Percentiles rank a stretch among this genome's conserved stretches.
phyloP scores from a whole-genome alignment of 2,329 filamentous ascomycete genomes.

The Aspergillus bombycis region DNA sequence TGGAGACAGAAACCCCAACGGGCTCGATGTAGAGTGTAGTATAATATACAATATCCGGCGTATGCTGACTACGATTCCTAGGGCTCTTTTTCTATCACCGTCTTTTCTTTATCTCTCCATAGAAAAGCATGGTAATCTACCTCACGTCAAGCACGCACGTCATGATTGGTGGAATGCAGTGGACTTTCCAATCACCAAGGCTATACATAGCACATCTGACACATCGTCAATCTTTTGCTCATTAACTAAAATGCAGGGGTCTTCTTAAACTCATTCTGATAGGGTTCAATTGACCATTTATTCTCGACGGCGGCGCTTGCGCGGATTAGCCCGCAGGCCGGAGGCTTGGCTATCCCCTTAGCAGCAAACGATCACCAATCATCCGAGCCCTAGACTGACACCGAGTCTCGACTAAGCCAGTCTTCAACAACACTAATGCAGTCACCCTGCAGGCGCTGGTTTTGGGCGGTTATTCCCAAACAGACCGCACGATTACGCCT shows the following conservation, averaged over 20 bases:
- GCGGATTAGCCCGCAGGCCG: background rate
- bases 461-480: background rate
- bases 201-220: background rate
- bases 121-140: background rate
- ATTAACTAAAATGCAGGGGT: background rate
- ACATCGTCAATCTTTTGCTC: background rate
- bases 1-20: conserved; percentile 3
- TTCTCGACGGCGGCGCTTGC: background rate
- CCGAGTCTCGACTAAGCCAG: background rate
- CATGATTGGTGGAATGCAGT: background rate
- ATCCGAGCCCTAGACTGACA: background rate
- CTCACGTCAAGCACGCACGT: too few relatives aligned
- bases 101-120: background rate
- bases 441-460: background rate
- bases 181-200: background rate
- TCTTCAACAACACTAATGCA: background rate
- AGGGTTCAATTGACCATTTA: background rate
- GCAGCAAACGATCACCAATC: background rate
- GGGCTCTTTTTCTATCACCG: background rate
- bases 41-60: conserved; percentile 25
- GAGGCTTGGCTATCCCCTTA: background rate
- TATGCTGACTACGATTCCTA: conserved; percentile 6
- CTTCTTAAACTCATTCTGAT: background rate
- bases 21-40: conserved; percentile 25
- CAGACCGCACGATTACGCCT: background rate